Evolutionary conservation across 2,329 filamentous ascomycete species (phyloP), one percentile per base, ranked within the genome.

Genomic region (Aspergillus sp.): DNA sequence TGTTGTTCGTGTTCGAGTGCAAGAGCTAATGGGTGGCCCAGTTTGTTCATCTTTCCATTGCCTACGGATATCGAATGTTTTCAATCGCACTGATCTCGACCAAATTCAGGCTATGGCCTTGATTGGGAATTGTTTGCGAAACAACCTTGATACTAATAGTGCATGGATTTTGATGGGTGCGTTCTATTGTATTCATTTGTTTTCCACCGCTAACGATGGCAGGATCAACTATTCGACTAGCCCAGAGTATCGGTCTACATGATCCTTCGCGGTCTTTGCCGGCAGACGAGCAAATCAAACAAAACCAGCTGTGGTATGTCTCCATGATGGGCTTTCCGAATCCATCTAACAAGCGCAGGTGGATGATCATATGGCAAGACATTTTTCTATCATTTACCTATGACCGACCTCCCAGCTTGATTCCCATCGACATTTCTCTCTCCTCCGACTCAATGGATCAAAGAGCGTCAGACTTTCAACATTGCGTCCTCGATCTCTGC

Each of bases 31-130:
- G 31, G 51, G 60, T 6, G 32, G 11, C 3, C 16, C 54, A 69
- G 67, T 67, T 36, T 68, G 65, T 39, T 69, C 66, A 16, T 65
- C 67, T 10, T 67, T 69, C 16, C 67, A 69, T 22, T 67, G 66
- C 36, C 62, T 69, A 24, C 64, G 67, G 9, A 59, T 63, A 31
- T 68, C 66, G 6, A 66, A 67, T 20, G 65, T 69, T 46, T 68
- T 69, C 58, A 66, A 63, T 20, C 63, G 65, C 16, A 65, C 66
- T 18, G 50, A 69, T 16, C 54, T 68, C 12, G 52, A 69, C 31
- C 65, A 69, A 50, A 65, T 68, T 42, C 65, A 69, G 51, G 62
- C 66, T 6, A 65, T 65, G 64, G 63, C 64, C 5, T 42, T 69
- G 26, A 63, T 69, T 24, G 65, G 66, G 11, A 58, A 69, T 47